Base-by-base conservation (phyloP, 2,329 filamentous ascomycete species). In the Exophiala bonariae region DNA sequence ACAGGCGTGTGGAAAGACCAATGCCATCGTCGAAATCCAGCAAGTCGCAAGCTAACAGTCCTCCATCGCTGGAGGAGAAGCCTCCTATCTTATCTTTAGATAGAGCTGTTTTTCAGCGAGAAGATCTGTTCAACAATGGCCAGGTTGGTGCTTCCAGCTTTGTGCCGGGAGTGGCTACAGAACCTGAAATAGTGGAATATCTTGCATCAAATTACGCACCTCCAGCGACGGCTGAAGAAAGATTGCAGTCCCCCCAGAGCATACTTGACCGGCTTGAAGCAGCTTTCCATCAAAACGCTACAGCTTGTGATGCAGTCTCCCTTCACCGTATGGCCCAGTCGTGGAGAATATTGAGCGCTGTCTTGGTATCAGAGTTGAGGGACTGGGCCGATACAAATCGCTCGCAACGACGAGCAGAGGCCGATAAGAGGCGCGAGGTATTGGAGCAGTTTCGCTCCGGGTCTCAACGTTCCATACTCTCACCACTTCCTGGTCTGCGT, bases 301-400 rank as follows among this genome's bases (percentile, higher is more conserved):
- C 71, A 36, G 71, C 76, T 54, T 78, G 78, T 19, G 71, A 79
- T 51, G 65, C 70, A 47, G 71, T 72, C 26, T 72, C 73, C 31
- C 64, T 75, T 52, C 68, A 75, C 54, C 71, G 75, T 44, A 65
- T 80, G 36, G 77, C 81, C 23, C 77, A 82, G 53, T 79, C 78
- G 16, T 85, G 80, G 80, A 74, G 73, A 44, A 72, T 83, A 17
- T 63, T 82, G 26, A 76, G 74, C 44, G 69, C 72, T 45, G 70
- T 74, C 19, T 67, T 80, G 43, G 60, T 73, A 2, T 70, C 74
- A 47, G 77, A 80, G 49, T 67, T 81, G 20, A 66, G 66, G 46
- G 50, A 58, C 32, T 70, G 68, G 56, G 65, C 65, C 7, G 62
- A 67, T 41, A 60, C 66, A 41, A 64, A 64, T 36, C 60, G 50